A percentile compares a stretch with the other conserved stretches of the same genome.
Evolutionary conservation across 192 early-diverging fungal species (phyloP).

Genomic region (Borealophlyctis nickersoniae): DNA sequence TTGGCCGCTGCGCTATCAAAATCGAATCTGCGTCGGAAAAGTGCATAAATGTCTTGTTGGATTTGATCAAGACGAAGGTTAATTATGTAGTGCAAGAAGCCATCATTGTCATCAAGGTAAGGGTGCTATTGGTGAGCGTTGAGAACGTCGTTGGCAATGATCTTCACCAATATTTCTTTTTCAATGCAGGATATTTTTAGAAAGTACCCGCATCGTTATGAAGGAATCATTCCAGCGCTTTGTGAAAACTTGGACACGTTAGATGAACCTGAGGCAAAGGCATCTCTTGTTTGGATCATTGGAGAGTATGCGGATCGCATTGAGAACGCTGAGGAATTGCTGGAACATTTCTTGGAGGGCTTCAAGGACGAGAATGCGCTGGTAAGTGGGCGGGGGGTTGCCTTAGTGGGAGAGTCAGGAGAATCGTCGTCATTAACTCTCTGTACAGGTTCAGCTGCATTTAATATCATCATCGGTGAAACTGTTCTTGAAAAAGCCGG

Average conservation of each 20-base stretch:
- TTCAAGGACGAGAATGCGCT: slow-evolving; percentile 82
- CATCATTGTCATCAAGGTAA: slow-evolving; percentile 84
- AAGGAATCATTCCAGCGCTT: slow-evolving; percentile 77
- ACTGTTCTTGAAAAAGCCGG: slow-evolving; percentile 89
- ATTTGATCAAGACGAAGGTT: slow-evolving; percentile 83
- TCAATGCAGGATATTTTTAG: slow-evolving; percentile 77
- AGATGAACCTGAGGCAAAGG: slow-evolving; percentile 89
- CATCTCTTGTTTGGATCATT: slow-evolving; percentile 91
- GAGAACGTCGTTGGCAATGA: slow-evolving; percentile 14
- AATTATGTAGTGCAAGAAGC: slow-evolving; percentile 91
- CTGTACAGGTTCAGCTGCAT: slow-evolving; percentile 79
- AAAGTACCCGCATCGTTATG: slow-evolving; percentile 86
- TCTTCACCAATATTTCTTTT: slow-evolving; percentile 15
- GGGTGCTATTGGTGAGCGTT: background rate
- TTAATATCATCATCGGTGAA: slow-evolving; percentile 89
- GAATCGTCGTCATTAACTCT: background rate
- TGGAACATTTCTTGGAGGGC: slow-evolving; percentile 74
- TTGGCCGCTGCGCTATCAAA: slow-evolving; percentile 90
- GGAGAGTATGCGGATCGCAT: slow-evolving; percentile 94
- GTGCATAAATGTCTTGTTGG: slow-evolving; percentile 82
- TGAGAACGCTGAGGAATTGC: slow-evolving; percentile 74
- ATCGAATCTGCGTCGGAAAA: slow-evolving; percentile 82
- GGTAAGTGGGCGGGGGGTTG: slow-evolving; percentile 35
- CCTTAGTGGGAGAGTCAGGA: background rate
- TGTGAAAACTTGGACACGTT: slow-evolving; percentile 88